Evolutionary conservation across 1,139 yeast genomes (phyloP), one percentile per base, ranked within the genome.

Genomic region (Pichia sp.): DNA sequence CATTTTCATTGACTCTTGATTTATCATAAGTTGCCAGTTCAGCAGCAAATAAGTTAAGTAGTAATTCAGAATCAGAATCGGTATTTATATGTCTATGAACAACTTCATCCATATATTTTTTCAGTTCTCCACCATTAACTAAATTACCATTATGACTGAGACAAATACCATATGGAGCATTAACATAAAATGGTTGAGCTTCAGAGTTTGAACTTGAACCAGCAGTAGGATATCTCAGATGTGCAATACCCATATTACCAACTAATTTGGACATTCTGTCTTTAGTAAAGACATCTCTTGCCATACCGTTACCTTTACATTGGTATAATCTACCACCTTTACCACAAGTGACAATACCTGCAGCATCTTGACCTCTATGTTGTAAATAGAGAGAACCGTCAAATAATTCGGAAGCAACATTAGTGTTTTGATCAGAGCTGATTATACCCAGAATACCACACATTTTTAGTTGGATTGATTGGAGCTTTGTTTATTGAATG

Each of bases 251-350:
- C 95, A 91, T 88, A 67, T 86, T 87, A 34, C 99, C 99, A 49
- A 85, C 83, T 52, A 95, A 76, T 48, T 88, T 88, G 51, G 73
- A 67, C 81, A 93, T 81, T 66, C 97, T 79, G 49, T 75, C 73
- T 66, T 84, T 87, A 48, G 96, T 90, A 79, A 93, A 93, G 39
- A 93, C 98, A 66, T 93, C 99, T 63, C 96, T 80, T 53, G 96
- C 98, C 97, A 95, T 89, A 58, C 99, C 99, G 69, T 90, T 93
- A 61, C 99, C 99, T 72, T 93, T 93, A 71, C 98, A 93, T 72
- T 93, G 98, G 73, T 89, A 91, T 54, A 95, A 78, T 55, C 99
- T 78, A 59, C 99, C 99, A 59, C 91, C 83, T 49, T 87, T 75
- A 49, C 97, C 99, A 70, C 97, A 90, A 14, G 99, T 95, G 43